Conservation (phyloP, 2,329 filamentous ascomycete genomes). For the Exserohilum turcica region DNA sequence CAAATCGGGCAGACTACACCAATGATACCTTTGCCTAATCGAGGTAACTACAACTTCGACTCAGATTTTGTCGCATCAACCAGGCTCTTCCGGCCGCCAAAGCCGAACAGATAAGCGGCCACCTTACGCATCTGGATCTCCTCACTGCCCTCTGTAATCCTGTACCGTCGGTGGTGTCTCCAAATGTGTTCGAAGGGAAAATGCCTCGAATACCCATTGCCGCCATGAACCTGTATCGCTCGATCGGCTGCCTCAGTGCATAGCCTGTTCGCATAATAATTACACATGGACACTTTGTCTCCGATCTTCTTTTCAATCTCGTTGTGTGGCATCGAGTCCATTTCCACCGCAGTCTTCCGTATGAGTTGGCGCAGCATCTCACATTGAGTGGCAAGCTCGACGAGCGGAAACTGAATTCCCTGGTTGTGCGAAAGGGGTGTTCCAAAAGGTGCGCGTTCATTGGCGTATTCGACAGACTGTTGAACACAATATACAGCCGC, state of each 20-base stretch:
- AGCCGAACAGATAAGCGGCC: slow-evolving; percentile 64
- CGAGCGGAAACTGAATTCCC: slow-evolving; percentile 67
- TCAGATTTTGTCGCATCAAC: slow-evolving; percentile 39
- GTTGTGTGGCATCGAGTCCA: slow-evolving; percentile 61
- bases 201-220: slow-evolving; percentile 63
- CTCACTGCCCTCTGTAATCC: slow-evolving; percentile 68
- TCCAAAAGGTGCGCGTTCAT: slow-evolving; percentile 60
- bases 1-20: background rate
- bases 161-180: slow-evolving; percentile 66
- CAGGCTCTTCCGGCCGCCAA: slow-evolving; percentile 53
- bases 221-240: slow-evolving; percentile 67
- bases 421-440: slow-evolving; percentile 64
- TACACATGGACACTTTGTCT: slow-evolving; percentile 69
- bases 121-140: slow-evolving; percentile 71
- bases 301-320: slow-evolving; percentile 64
- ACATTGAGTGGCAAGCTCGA: slow-evolving; percentile 65
- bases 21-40: background rate
- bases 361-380: slow-evolving; percentile 67
- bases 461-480: slow-evolving; percentile 62
- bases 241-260: slow-evolving; percentile 65
- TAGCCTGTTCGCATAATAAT: slow-evolving; percentile 67
- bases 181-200: slow-evolving; percentile 69
- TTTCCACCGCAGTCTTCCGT: slow-evolving; percentile 64
- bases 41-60: slow-evolving; percentile 35
- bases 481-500: slow-evolving; percentile 66